Percentiles rank a stretch among this genome's conserved stretches.
Evolutionary conservation across 345 rosid genomes (phyloP).

Genomic region (Psidium friedrichsthalianum): DNA sequence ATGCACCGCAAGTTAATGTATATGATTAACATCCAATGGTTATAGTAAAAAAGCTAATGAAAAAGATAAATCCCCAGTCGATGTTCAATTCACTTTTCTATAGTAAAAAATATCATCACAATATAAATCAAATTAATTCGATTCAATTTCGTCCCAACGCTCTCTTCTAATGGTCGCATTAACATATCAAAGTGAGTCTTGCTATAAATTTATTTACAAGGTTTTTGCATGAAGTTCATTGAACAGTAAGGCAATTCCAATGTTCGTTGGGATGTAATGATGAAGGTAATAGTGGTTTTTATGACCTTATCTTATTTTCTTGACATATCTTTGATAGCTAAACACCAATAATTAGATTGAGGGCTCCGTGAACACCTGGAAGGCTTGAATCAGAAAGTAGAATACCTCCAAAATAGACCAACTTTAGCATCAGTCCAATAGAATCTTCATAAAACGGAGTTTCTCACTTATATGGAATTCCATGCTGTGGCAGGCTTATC

Average conservation of each 20-base stretch:
- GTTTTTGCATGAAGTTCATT: neutral
- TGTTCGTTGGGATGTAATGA: neutral
- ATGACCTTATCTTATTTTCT: neutral
- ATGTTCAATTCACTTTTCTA: neutral
- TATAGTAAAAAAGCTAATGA: neutral
- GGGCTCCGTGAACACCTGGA: neutral
- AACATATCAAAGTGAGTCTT: neutral
- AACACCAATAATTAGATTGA: neutral
- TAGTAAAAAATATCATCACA: neutral
- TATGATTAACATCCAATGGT: neutral
- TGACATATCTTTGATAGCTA: neutral
- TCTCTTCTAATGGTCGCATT: neutral
- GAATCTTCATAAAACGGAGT: neutral
- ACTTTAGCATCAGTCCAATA: neutral
- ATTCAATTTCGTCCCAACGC: neutral
- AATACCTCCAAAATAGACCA: neutral
- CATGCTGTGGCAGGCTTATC: neutral
- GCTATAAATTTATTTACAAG: neutral
- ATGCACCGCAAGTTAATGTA: neutral
- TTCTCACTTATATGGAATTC: neutral
- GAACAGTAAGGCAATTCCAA: neutral
- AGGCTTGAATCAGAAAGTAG: neutral
- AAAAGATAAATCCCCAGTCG: neutral
- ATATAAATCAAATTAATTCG: neutral
- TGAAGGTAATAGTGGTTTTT: neutral